These are phyloP conservation scores for Suhomyces bribrorum DNA, from an alignment of 1,139 yeast genomes.

Conservation along the genomic window DNA sequence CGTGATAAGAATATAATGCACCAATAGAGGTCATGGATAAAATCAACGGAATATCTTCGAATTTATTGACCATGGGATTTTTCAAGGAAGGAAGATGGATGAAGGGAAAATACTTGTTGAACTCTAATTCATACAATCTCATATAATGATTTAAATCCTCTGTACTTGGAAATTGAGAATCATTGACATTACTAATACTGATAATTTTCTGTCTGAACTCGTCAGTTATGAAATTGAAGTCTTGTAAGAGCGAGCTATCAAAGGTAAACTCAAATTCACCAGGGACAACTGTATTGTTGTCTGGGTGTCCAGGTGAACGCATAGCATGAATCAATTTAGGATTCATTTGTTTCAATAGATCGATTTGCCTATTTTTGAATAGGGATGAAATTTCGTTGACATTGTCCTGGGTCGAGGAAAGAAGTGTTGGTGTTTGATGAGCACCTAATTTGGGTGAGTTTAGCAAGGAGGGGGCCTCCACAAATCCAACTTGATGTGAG, in stretches of 20 bases:
- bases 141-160: conserved; percentile 75
- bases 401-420: conserved; percentile 4
- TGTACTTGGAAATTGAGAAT: conserved; percentile 68
- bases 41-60: conserved; percentile 74
- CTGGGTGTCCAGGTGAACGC: neutral
- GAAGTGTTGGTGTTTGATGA: conserved; percentile 8
- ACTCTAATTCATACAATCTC: conserved; percentile 68
- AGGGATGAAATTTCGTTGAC: conserved; percentile 49
- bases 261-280: conserved; percentile 16
- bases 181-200: conserved; percentile 48
- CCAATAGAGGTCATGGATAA: conserved; percentile 87
- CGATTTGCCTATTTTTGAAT: conserved; percentile 62
- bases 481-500: conserved; percentile 61
- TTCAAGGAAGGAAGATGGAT: conserved; percentile 72
- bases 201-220: conserved; percentile 57
- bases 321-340: conserved; percentile 11
- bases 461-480: conserved; percentile 19
- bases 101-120: conserved; percentile 80
- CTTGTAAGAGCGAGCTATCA: conserved; percentile 12
- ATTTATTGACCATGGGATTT: conserved; percentile 52
- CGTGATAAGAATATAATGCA: conserved; percentile 82
- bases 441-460: conserved; percentile 13
- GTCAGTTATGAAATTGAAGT: conserved; percentile 38
- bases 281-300: conserved; percentile 7
- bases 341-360: conserved; percentile 47